A percentile compares a stretch with the other conserved stretches of the same genome.
These are phyloP conservation scores for Cenchrus purpureus DNA, from an alignment of 176 grass and related monocot genomes.

Conservation along the genomic window DNA sequence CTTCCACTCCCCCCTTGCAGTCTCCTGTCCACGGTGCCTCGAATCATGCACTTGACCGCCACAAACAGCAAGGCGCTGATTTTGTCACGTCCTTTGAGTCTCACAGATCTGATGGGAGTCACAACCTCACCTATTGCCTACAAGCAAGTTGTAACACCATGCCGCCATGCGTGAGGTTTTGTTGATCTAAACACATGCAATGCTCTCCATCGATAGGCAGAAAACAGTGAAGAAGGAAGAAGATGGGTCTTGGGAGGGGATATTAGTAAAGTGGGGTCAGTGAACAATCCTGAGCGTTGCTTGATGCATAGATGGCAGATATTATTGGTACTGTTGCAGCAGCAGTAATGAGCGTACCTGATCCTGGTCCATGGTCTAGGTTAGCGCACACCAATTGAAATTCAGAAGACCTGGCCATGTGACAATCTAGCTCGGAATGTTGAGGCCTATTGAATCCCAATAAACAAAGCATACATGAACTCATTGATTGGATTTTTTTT, in stretches of 20 bases:
- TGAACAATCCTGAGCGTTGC: neutral
- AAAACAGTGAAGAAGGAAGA: neutral
- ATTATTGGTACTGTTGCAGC: too few species aligned
- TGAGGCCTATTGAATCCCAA: neutral
- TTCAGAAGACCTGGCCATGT: neutral
- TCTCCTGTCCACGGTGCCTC: too few species aligned
- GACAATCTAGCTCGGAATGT: slow-evolving; percentile 20
- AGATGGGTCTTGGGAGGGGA: neutral
- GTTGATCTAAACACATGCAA: neutral
- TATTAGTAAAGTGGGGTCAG: neutral
- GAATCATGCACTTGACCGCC: too few species aligned
- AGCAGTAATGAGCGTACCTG: too few species aligned
- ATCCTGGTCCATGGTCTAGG: neutral
- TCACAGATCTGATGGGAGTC: too few species aligned
- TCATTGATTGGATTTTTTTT: slow-evolving; percentile 18
- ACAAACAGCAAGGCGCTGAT: too few species aligned
- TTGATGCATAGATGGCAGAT: neutral
- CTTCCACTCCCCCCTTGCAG: too few species aligned
- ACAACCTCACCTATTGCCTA: too few species aligned
- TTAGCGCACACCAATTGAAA: neutral
- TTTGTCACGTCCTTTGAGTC: too few species aligned
- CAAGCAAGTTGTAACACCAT: too few species aligned
- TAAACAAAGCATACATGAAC: neutral
- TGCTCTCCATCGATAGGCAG: neutral
- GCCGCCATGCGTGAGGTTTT: too few species aligned